Evolutionary conservation across 2,329 filamentous ascomycete species (phyloP), one percentile per base, ranked within the genome.

Genomic region (Monilinia laxa): DNA sequence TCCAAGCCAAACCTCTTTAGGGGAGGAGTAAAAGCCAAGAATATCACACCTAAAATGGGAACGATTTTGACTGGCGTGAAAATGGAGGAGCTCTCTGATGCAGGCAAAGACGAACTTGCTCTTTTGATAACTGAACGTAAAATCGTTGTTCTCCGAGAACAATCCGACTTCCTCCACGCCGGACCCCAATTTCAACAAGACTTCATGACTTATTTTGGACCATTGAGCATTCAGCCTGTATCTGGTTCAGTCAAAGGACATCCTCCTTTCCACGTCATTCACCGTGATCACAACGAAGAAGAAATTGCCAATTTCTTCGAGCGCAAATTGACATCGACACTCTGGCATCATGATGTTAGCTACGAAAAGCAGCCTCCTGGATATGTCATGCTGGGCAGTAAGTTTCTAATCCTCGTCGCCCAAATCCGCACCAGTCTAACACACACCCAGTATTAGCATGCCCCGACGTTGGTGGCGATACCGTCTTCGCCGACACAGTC

Each of bases 281-380:
- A 88, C 82, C 62, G 82, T 89, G 4, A 82, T 83, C 74, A 87
- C 84, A 12, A 87, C 82, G 2, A 88, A 89, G 75, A 77, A 76
- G 6, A 76, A 79, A 16, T 83, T 65, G 84, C 87, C 9, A 83
- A 80, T 73, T 91, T 90, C 79, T 84, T 89, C 60, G 82, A 85
- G 53, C 88, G 80, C 86, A 0, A 88, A 85, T 60, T 88, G 87
- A 38, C 85, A 85, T 9, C 87, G 1, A 83, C 86, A 0, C 78
- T 85, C 18, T 91, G 88, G 89, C 89, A 91, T 75, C 85, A 84
- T 28, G 88, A 91, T 73, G 82, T 91, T 0, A 87, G 90, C 0
- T 88, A 91, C 71, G 89, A 91, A 76, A 80, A 81, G 25, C 88
- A 91, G 68, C 89, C 89, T 2, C 87, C 89, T 0, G 89, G 88